These are phyloP conservation scores for Pholiota molesta DNA, from an alignment of 768 basidiomycete genomes.

Conservation along the genomic window DNA sequence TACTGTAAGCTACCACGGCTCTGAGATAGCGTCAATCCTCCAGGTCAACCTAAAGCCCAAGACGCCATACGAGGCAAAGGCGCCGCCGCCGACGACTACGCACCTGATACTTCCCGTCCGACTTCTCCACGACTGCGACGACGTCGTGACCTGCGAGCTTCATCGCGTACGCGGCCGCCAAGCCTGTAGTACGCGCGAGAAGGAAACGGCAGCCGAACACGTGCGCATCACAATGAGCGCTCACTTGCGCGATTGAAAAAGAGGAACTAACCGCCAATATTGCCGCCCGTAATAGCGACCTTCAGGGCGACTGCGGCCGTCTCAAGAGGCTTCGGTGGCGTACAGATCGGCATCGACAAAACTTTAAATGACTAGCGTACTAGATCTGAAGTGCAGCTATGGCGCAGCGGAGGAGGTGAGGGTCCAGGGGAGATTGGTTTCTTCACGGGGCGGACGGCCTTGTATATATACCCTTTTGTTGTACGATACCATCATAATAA, in stretches of 20 bases:
- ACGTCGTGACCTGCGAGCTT: constrained; percentile 7
- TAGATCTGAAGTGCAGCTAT: background rate
- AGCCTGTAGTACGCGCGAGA: background rate
- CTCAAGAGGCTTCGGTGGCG: background rate
- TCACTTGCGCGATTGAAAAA: background rate
- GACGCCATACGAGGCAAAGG: no score
- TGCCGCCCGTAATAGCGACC: background rate
- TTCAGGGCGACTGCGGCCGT: background rate
- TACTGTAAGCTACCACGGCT: background rate
- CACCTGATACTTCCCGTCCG: background rate
- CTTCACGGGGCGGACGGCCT: background rate
- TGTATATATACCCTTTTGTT: background rate
- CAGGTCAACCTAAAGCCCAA: constrained; percentile 23
- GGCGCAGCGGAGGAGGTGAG: background rate
- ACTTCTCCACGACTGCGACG: background rate
- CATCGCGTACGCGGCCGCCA: constrained; percentile 1
- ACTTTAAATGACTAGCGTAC: background rate
- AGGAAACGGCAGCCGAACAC: background rate
- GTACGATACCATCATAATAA: background rate
- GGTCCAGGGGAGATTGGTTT: background rate
- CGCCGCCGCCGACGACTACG: constrained; percentile 37
- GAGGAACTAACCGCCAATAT: background rate
- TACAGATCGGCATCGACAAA: background rate
- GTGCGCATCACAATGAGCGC: background rate
- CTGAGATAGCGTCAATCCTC: background rate